Evolutionary conservation across 768 basidiomycete species (phyloP), one percentile per base, ranked within the genome.

Genomic region (Boletus reticuloceps): DNA sequence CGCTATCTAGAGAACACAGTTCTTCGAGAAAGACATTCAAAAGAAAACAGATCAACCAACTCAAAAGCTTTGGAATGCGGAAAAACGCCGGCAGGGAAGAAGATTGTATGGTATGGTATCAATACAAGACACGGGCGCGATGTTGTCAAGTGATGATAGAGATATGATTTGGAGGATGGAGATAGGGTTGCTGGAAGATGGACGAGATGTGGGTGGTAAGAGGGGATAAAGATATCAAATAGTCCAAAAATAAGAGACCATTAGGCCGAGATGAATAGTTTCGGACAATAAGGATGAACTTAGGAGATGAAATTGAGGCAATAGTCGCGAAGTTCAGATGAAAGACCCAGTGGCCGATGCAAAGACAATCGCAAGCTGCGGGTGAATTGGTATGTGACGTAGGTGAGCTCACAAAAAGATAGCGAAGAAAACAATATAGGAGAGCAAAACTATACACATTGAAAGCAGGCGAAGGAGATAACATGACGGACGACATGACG

Each of bases 371-470:
- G 17, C 22, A 20, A 22, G 32, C 8, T 22, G 25, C 14, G 32
- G 14, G 22, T 19, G 12, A 9, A 37, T 20, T 19, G 53, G 36
- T 47, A 36, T 45, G 27, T 19, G 34, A 17, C 38, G 46, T 4
- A 29, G 32, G 41, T 39, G 47, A 47, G 43, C 50, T 39, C 43
- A 25, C 27, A 27, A 32, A 27, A 47, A 46, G 54, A 59, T 44
- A 61, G 58, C 55, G 40, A 38, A 59, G 44, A 64, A 48, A 59
- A 54, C 51, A 37, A 51, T 31, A n/a, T 32, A 11, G 55, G 38
- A 36, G 51, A 54, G 34, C 54, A 58, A 61, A 52, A 50, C 36
- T 61, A 70, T 64, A 55, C 60, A 65, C 72, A 64, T 17, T 47
- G 56, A 67, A 66, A 66, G 51, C 60, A 56, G 54, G 48, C 36